These are phyloP conservation scores for Fragaria vesca DNA, from an alignment of 306 rosid species.

Conservation along the genomic window DNA sequence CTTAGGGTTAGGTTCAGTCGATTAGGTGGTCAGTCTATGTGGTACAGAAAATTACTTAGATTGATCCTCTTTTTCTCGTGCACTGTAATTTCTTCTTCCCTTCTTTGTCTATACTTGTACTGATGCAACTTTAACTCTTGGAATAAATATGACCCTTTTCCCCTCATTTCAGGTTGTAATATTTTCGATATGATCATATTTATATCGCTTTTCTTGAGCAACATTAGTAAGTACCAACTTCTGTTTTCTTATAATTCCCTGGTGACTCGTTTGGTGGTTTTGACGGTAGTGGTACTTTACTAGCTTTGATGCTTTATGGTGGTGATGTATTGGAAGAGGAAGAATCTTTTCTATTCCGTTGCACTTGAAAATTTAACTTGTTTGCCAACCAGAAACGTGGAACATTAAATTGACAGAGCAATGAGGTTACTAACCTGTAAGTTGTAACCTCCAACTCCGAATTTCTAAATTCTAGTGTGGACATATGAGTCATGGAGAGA, in stretches of 20 bases:
- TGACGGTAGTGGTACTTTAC: conserved; percentile 30
- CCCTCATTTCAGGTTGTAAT: conserved; percentile 35
- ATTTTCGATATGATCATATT: conserved; percentile 19
- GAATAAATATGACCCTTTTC: conserved; percentile 60
- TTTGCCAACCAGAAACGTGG: background rate
- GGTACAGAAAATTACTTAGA: conserved; percentile 73
- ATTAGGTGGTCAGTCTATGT: conserved; percentile 53
- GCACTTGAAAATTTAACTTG: conserved; percentile 13
- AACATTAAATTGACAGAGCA: background rate
- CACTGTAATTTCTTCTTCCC: conserved; percentile 56
- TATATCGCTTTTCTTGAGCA: background rate
- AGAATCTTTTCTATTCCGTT: conserved; percentile 36
- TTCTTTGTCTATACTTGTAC: conserved; percentile 80
- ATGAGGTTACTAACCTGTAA: background rate
- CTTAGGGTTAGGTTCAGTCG: conserved; percentile 43
- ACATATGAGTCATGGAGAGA: background rate
- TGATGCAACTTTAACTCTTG: conserved; percentile 60
- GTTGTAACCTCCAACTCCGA: background rate
- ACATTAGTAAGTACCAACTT: conserved; percentile 20
- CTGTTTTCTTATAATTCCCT: background rate
- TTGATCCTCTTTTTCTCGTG: conserved; percentile 38
- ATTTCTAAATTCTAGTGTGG: background rate
- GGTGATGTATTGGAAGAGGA: conserved; percentile 34
- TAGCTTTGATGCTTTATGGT: background rate
- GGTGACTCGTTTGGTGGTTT: conserved; percentile 25